A percentile compares a stretch with the other conserved stretches of the same genome.
Evolutionary conservation across 148 eudicot genomes (phyloP).

Genomic region (Rhododendron williamsianum): DNA sequence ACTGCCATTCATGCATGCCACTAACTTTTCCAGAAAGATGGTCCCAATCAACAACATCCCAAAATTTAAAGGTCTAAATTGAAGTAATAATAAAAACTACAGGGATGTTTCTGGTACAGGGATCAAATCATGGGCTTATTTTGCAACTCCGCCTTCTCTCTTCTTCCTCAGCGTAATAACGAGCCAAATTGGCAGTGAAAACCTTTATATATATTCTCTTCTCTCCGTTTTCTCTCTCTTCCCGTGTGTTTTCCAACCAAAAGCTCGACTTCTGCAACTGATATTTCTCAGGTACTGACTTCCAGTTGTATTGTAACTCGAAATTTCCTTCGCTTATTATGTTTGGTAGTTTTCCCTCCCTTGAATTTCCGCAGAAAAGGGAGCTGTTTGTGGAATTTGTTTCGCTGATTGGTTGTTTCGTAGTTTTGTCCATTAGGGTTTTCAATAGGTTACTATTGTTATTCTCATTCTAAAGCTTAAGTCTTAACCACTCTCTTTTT

Average conservation of each 20-base stretch:
- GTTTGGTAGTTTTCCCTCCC: not conserved
- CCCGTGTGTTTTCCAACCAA: not conserved
- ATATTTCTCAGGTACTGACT: not conserved
- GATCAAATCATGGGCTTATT: not conserved
- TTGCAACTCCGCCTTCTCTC: not conserved
- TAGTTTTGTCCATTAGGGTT: not conserved
- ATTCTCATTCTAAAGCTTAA: not conserved
- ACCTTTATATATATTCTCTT: not conserved
- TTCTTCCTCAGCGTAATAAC: not conserved
- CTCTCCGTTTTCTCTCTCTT: not conserved
- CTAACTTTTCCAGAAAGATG: not conserved
- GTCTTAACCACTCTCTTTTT: not conserved
- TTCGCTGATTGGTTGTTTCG: not conserved
- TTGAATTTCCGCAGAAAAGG: not conserved
- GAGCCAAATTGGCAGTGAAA: not conserved
- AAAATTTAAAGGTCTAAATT: not conserved
- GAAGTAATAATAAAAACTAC: not conserved
- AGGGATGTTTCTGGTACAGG: not conserved
- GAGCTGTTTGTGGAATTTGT: not conserved
- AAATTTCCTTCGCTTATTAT: not conserved
- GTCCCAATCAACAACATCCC: not conserved
- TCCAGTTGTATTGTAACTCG: not conserved
- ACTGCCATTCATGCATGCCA: not conserved
- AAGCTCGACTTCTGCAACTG: conserved; percentile 1
- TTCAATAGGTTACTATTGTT: not conserved